These are phyloP conservation scores for Coemansia sp. DNA, from an alignment of 192 early-diverging fungal species.

Conservation along the genomic window DNA sequence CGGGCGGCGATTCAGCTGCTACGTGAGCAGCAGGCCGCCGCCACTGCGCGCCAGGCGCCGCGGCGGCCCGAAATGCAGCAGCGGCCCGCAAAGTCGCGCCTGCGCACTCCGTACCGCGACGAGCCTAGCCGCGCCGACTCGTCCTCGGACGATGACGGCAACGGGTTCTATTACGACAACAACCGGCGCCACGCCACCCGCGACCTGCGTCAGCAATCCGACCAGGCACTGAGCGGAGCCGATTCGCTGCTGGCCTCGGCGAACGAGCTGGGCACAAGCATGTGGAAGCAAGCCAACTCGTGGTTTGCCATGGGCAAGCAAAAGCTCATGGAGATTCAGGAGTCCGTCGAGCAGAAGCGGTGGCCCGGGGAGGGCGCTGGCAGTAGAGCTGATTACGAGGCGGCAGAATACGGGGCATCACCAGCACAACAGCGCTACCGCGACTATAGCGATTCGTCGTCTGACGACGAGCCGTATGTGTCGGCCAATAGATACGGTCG, in stretches of 20 bases:
- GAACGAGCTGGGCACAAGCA: conserved; percentile 41
- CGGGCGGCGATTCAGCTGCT: conserved; percentile 54
- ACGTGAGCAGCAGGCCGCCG: conserved; percentile 32
- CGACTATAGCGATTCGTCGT: conserved; percentile 30
- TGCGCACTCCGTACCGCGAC: conserved; percentile 15
- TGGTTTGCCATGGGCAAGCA: conserved; percentile 53
- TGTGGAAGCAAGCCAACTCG: conserved; percentile 53
- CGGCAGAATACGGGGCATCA: background rate
- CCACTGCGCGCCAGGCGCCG: conserved; percentile 5
- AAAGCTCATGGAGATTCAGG: conserved; percentile 49
- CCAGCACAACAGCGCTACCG: conserved; percentile 21
- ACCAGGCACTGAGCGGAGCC: conserved; percentile 3
- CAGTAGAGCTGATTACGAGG: background rate
- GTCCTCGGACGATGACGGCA: conserved; percentile 34
- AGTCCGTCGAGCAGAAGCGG: conserved; percentile 35
- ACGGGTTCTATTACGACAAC: conserved; percentile 18
- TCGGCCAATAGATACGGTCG: conserved; percentile 11
- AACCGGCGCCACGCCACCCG: background rate
- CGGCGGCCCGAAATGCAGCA: conserved; percentile 1
- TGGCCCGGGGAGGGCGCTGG: conserved; percentile 3
- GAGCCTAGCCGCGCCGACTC: background rate
- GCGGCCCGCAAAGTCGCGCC: background rate
- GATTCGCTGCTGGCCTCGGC: conserved; percentile 45
- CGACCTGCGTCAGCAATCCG: background rate
- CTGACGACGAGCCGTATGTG: conserved; percentile 28